These are phyloP conservation scores for Fusarium siculi DNA, from an alignment of 2,329 filamentous ascomycete genomes.

Conservation along the genomic window DNA sequence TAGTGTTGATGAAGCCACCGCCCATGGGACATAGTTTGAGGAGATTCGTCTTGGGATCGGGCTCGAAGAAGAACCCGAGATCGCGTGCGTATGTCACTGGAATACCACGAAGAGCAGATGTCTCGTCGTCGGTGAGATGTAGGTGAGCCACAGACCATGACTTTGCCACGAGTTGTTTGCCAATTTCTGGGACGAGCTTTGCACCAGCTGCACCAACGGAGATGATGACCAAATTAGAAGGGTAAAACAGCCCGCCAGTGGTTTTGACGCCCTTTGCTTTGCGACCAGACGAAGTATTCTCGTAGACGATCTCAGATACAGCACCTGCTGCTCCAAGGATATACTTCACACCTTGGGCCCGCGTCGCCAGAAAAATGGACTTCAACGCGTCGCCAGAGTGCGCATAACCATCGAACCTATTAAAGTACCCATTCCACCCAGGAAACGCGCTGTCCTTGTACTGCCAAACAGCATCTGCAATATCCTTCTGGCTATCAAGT, in stretches of 20 bases:
- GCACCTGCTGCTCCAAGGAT: constrained; percentile 44
- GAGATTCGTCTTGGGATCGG: constrained; percentile 66
- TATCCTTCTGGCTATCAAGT: constrained; percentile 51
- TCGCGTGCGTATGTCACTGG: constrained; percentile 71
- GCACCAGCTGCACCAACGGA: constrained; percentile 62
- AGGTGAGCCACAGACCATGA: constrained; percentile 70
- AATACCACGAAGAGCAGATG: constrained; percentile 63
- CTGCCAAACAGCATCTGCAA: constrained; percentile 57
- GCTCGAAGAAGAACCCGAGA: constrained; percentile 73
- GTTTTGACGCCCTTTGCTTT: constrained; percentile 33
- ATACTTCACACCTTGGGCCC: constrained; percentile 38
- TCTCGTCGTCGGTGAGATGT: constrained; percentile 65
- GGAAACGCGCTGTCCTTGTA: constrained; percentile 58
- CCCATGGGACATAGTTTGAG: constrained; percentile 71
- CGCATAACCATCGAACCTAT: constrained; percentile 66
- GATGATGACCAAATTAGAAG: constrained; percentile 57
- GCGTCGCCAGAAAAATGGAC: constrained; percentile 57
- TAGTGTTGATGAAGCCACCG: constrained; percentile 63
- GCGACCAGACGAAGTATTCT: constrained; percentile 7
- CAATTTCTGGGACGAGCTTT: constrained; percentile 59
- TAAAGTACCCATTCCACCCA: constrained; percentile 68
- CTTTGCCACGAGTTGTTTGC: constrained; percentile 63
- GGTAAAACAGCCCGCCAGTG: constrained; percentile 17
- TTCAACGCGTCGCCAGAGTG: constrained; percentile 63
- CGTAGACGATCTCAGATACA: constrained; percentile 41